Base-by-base conservation (phyloP, 148 eudicot genomes). In the Chenopodium quinoa region DNA sequence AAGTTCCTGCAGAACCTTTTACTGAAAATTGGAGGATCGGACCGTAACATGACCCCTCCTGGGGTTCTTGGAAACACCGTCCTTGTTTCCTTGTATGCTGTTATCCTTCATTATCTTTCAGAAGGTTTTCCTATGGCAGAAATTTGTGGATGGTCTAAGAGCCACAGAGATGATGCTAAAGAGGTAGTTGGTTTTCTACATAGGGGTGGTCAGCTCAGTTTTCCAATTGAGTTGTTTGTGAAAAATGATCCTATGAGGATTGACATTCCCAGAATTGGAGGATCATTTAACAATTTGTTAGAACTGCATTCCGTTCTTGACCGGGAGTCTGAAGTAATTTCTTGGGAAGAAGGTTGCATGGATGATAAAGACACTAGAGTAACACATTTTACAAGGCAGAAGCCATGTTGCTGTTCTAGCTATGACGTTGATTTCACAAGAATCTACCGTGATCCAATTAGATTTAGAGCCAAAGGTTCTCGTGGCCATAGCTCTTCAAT, bases 291-390 rank as follows among this genome's bases (percentile, higher is more conserved):
- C 84, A 88, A 92, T 87, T 77, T 95, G 50, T 60, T 86, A 58
- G 92, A 88, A 78, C 71, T 81, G 73, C 86, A 93, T 78, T 90
- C 90, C 67, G 81, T 88, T 74, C 78, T 66, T 83, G 85, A 71
- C 67, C 87, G 88, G 82, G 92, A 87, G 80, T 88, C 83, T 63
- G 96, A 95, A 86, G 87, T 91, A 34, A 87, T 95, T 85, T 86
- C 91, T 60, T 95, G 98, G 98, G 93, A 95, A 78, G 98, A 95
- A 91, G 98, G 98, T 46, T 95, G 97, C 82, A 89, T 89, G 90
- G 97, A 95, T 82, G 90, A 89, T 77, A 91, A 86, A 85, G 94
- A 90, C 86, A 81, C 86, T 40, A 87, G 86, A 87, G 93, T 87
- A 71, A 91, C 98, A 71, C 98, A 95, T 86, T 78, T 67, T 76